A percentile compares a stretch with the other conserved stretches of the same genome.
These are phyloP conservation scores for Ceriops tagal DNA, from an alignment of 345 rosid genomes.

Conservation along the genomic window DNA sequence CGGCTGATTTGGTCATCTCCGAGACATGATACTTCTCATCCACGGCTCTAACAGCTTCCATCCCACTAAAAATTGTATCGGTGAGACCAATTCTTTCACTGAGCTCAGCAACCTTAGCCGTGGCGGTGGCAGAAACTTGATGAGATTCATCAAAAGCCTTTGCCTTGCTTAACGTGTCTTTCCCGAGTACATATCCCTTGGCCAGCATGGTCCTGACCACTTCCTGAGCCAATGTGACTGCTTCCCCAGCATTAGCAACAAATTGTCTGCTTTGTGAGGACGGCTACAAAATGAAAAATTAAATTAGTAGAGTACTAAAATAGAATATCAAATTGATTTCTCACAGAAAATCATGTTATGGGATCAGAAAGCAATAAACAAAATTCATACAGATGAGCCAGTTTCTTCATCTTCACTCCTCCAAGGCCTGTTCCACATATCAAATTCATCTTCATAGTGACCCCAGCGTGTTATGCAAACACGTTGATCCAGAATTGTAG, in stretches of 20 bases:
- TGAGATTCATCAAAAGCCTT: constrained; percentile 68
- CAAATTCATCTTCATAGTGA: constrained; percentile 45
- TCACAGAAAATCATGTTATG: neutral
- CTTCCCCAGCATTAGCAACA: constrained; percentile 57
- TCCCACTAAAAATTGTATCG: constrained; percentile 61
- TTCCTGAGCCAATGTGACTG: constrained; percentile 63
- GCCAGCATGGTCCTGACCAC: constrained; percentile 65
- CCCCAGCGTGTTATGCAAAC: constrained; percentile 86
- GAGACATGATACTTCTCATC: constrained; percentile 65
- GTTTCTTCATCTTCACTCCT: constrained; percentile 36
- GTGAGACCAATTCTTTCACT: constrained; percentile 61
- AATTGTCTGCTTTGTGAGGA: constrained; percentile 35
- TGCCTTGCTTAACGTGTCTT: constrained; percentile 68
- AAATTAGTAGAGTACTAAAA: neutral
- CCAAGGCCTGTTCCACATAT: constrained; percentile 48
- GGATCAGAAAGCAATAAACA: constrained; percentile 2
- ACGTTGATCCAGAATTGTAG: constrained; percentile 64
- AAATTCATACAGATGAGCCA: constrained; percentile 45
- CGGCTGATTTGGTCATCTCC: constrained; percentile 61
- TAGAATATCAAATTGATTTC: neutral
- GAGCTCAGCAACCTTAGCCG: constrained; percentile 61
- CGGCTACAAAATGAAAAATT: constrained; percentile 17
- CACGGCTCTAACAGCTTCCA: constrained; percentile 59
- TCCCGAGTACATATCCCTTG: constrained; percentile 64
- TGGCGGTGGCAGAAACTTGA: constrained; percentile 68